These are phyloP conservation scores for Ramichloridium luteum DNA, from an alignment of 2,329 filamentous ascomycete species.

Conservation along the genomic window DNA sequence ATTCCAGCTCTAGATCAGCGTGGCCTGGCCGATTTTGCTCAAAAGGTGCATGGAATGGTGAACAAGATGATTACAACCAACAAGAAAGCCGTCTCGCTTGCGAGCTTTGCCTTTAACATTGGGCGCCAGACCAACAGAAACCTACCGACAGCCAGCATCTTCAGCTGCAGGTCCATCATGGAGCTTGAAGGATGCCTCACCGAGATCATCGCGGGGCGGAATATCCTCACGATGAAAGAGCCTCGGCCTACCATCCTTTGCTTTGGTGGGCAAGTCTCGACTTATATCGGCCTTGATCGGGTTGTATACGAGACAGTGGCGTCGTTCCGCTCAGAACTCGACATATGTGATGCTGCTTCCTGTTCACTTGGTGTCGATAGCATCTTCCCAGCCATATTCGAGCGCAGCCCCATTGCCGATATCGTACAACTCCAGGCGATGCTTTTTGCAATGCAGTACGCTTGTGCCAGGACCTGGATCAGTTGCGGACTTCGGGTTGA, in stretches of 20 bases:
- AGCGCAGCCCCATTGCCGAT: slow-evolving; percentile 5
- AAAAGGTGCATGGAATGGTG: slow-evolving; percentile 16
- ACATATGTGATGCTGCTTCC: slow-evolving; percentile 6
- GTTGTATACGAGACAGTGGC: slow-evolving; percentile 2
- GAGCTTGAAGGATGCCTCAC: too few species aligned
- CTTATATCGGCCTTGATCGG: slow-evolving; percentile 4
- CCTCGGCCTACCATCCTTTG: slow-evolving; percentile 5
- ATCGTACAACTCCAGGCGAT: slow-evolving; percentile 5
- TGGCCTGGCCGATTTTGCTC: slow-evolving; percentile 1
- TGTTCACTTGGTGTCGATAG: slow-evolving; percentile 3
- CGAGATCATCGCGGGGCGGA: too few species aligned
- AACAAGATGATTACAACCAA: slow-evolving; percentile 9
- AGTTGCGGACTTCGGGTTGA: slow-evolving; percentile 6
- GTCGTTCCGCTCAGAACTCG: slow-evolving; percentile 6
- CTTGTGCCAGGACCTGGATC: slow-evolving; percentile 9
- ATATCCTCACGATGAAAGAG: too few species aligned
- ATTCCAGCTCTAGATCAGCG: slow-evolving; percentile 1
- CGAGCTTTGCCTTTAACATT: too few species aligned
- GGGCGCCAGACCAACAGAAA: too few species aligned
- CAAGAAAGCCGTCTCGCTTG: slow-evolving; percentile 3
- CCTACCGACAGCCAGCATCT: too few species aligned
- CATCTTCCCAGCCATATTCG: slow-evolving; percentile 10
- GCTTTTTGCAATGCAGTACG: slow-evolving; percentile 9
- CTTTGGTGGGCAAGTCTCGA: slow-evolving; percentile 9
- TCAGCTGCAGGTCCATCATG: too few species aligned